These are phyloP conservation scores for Verticillium tricorpus DNA, from an alignment of 2,329 filamentous ascomycete species.

Conservation along the genomic window DNA sequence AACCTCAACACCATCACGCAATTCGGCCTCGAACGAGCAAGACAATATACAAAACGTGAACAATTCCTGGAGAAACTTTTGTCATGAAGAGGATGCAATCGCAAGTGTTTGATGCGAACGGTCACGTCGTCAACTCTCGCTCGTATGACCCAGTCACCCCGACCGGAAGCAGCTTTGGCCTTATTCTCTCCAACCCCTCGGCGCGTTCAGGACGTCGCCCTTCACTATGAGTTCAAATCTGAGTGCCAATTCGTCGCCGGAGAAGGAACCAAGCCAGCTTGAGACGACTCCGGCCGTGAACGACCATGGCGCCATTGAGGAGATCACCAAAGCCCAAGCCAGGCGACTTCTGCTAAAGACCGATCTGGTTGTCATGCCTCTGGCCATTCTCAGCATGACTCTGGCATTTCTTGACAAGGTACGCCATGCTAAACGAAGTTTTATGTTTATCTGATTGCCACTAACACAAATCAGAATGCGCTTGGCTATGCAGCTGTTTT, in stretches of 20 bases:
- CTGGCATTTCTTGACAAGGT: constrained; percentile 15
- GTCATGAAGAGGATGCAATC: neutral
- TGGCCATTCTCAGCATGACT: constrained; percentile 13
- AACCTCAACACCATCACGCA: neutral
- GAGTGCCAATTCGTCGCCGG: neutral
- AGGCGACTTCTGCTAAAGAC: constrained; percentile 13
- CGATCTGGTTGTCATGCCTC: constrained; percentile 13
- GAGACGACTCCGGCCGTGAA: neutral
- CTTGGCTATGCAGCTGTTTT: constrained; percentile 47
- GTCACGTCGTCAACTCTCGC: neutral
- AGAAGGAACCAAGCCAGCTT: neutral
- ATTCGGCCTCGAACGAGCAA: neutral
- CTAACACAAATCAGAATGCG: neutral
- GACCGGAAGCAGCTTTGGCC: neutral
- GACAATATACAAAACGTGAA: neutral
- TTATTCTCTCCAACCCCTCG: neutral
- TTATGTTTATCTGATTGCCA: no score
- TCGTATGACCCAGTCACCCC: neutral
- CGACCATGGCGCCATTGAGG: neutral
- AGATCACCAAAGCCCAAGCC: constrained; percentile 6
- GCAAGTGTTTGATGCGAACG: neutral
- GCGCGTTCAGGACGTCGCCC: neutral
- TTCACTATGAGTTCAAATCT: neutral
- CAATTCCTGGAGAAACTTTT: neutral
- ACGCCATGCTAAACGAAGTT: neutral